Base-by-base conservation (phyloP, 1,284 basidiomycete genomes). In the Fomitopsis pinicola region DNA sequence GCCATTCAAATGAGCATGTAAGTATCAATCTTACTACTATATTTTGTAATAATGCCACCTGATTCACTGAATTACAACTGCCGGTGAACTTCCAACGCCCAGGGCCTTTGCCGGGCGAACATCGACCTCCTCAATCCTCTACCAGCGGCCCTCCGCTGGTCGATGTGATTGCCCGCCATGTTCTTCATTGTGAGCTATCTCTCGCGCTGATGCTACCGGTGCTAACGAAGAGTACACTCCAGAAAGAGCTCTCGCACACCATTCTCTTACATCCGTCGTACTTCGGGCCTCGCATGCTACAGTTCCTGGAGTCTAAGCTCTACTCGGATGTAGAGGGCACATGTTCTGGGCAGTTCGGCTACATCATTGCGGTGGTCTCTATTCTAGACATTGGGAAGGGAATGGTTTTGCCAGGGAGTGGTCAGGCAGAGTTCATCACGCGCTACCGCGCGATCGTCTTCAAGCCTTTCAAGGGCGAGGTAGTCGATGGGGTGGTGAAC, bases 381-480 rank as follows among this genome's bases (percentile, higher is more conserved):
- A 92, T 96, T 68, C 80, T 91, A 57, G 92, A 96, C 70, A 94
- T 94, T 59, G 94, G 94, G 33, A 90, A 91, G 75, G 95, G 94
- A 19, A 92, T 94, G 82, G 92, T 98, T 17, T 80, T 97, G 58
- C 89, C 92, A 50, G 95, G 95, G 7, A 95, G 91, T 38, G 96
- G 96, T 0, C 92, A 97, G 74, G 96, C 96, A 3, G 93, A 97
- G 76, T 98, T 98, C 75, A 84, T 93, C 65, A 93, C 92, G 36
- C 82, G 89, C 55, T 97, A 96, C 76, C 88, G 92, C 26, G 95
- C 95, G 10, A 94, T 98, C 67, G 95, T 98, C 40, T 96, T 96
- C 83, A 95, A 96, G 76, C 96, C 95, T 38, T 99, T 98, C 84
- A 98, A 98, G 77, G 96, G 96, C 26, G 97, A 99, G 76, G 97